Conservation (phyloP, 176 grass and related monocot species). For the Avena insularis region DNA sequence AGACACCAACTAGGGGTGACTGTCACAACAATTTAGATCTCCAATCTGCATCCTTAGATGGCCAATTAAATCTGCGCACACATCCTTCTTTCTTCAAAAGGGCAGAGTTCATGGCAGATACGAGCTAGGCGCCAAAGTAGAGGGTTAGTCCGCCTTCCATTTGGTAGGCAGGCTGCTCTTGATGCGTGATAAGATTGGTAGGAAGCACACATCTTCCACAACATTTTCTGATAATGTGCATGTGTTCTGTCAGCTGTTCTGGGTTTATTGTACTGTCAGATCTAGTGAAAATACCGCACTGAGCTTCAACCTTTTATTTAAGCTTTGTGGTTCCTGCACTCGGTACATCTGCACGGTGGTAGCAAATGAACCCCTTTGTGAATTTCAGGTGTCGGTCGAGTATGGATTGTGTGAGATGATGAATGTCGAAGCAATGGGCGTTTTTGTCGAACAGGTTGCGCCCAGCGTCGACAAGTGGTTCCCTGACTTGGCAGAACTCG, state of each 20-base stretch:
- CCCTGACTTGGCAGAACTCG: constrained; percentile 57
- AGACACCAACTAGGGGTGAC: background rate
- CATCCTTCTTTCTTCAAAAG: background rate
- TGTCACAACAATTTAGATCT: background rate
- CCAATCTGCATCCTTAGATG: background rate
- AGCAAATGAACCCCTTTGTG: background rate
- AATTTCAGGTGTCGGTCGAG: constrained; percentile 76
- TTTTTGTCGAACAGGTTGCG: constrained; percentile 35
- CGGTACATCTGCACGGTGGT: background rate
- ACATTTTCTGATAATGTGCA: background rate
- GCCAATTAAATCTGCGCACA: too few species aligned
- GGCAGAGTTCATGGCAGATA: background rate
- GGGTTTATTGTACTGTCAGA: background rate
- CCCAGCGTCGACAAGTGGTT: constrained; percentile 63
- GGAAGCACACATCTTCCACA: too few species aligned
- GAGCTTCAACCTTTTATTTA: background rate
- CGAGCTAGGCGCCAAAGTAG: background rate
- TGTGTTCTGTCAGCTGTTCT: background rate
- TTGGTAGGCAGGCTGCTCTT: too few species aligned
- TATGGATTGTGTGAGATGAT: constrained; percentile 84
- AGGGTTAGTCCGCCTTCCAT: too few species aligned
- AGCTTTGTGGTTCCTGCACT: background rate
- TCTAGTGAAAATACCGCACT: background rate
- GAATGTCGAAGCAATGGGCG: constrained; percentile 59
- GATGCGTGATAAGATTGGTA: too few species aligned